These are phyloP conservation scores for Tricharina praecox DNA, from an alignment of 495 filamentous ascomycete genomes.

Conservation along the genomic window DNA sequence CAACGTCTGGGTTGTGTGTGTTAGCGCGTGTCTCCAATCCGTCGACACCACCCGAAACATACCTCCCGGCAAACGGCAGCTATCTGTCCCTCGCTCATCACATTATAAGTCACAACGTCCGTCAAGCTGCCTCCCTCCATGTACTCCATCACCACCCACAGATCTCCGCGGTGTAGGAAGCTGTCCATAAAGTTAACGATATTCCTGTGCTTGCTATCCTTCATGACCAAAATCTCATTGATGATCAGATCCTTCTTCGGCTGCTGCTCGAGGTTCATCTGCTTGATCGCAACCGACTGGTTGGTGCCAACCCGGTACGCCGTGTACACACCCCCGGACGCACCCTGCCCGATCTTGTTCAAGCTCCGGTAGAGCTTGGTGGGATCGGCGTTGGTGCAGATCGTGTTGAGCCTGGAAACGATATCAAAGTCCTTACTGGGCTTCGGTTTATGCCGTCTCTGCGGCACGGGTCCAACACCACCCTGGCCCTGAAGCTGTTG, in stretches of 20 bases:
- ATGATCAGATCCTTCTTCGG: conserved; percentile 98
- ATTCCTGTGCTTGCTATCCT: conserved; percentile 93
- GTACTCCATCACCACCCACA: conserved; percentile 99
- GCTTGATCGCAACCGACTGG: conserved; percentile 89
- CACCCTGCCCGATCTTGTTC: conserved; percentile 93
- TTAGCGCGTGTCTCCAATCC: too few relatives aligned
- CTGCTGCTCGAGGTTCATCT: conserved; percentile 97
- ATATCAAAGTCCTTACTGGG: conserved; percentile 55
- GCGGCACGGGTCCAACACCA: conserved; percentile 20
- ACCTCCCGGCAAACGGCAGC: conserved; percentile 86
- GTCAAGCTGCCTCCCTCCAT: conserved; percentile 98
- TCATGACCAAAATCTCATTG: conserved; percentile 98
- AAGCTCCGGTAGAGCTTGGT: conserved; percentile 70
- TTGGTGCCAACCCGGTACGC: conserved; percentile 73
- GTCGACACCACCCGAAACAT: conserved; percentile 23
- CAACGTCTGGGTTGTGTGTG: conserved; percentile 48
- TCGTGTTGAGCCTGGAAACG: conserved; percentile 60
- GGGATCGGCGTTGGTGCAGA: conserved; percentile 79
- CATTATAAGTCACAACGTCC: conserved; percentile 96
- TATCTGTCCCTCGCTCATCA: conserved; percentile 95
- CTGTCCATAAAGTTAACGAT: conserved; percentile 99
- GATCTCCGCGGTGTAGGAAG: conserved; percentile 68
- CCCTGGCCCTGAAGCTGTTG: not conserved
- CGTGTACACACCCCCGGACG: conserved; percentile 88
- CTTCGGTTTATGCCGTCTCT: conserved; percentile 20